These are phyloP conservation scores for Cladosporium sp. DNA, from an alignment of 2,329 filamentous ascomycete species.

Conservation along the genomic window DNA sequence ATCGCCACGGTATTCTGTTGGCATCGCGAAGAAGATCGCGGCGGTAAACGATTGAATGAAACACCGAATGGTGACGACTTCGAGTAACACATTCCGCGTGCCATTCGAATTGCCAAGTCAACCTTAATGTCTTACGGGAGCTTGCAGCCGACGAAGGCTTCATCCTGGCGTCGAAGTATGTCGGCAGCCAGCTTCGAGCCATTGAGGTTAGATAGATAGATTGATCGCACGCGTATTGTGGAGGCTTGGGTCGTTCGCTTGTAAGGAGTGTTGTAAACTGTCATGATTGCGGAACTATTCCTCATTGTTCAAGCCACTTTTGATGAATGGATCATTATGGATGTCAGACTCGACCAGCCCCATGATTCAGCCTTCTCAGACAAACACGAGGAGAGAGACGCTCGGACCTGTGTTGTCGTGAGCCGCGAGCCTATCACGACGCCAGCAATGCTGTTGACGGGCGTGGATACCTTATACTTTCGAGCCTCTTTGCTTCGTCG, in stretches of 20 bases:
- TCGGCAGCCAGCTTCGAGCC: background rate
- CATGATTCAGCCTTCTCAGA: constrained; percentile 13
- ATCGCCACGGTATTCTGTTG: background rate
- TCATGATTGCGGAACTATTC: background rate
- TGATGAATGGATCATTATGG: too few relatives aligned
- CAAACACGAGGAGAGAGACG: constrained; percentile 1
- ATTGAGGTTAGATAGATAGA: background rate
- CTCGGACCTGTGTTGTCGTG: background rate
- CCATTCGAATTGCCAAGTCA: background rate
- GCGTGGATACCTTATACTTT: background rate
- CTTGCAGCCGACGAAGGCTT: background rate
- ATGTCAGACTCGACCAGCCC: constrained; percentile 11
- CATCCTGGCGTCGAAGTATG: background rate
- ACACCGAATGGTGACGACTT: background rate
- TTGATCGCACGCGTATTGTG: background rate
- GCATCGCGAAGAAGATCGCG: background rate
- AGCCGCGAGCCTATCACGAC: constrained; percentile 2
- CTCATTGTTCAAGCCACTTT: background rate
- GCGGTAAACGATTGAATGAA: background rate
- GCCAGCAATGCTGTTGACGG: background rate
- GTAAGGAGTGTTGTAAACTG: background rate
- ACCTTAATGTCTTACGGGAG: constrained; percentile 1
- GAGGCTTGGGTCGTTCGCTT: background rate
- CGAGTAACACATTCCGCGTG: background rate
- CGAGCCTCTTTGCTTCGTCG: background rate